phyloP scores from a whole-genome alignment of 768 basidiomycete genomes.

The Boletus reticuloceps region DNA sequence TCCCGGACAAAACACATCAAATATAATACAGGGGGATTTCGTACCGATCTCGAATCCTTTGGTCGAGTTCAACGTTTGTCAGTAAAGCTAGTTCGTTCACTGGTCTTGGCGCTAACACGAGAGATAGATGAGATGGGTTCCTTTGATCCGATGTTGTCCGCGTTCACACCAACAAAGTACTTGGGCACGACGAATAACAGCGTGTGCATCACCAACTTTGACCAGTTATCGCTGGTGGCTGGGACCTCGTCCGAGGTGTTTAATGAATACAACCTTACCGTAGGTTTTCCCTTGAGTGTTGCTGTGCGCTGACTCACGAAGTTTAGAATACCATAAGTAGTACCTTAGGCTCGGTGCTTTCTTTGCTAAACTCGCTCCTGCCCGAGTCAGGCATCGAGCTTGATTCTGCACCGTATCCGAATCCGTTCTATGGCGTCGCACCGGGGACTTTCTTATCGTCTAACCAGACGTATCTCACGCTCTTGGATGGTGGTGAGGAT shows the following conservation, averaged over 20 bases:
- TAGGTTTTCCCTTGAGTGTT: slow-evolving; percentile 6
- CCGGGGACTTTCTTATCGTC: slow-evolving; percentile 35
- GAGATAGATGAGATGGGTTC: slow-evolving; percentile 38
- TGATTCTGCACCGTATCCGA: slow-evolving; percentile 34
- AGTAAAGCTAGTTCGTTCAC: neutral
- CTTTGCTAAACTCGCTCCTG: slow-evolving; percentile 18
- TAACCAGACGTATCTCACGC: slow-evolving; percentile 29
- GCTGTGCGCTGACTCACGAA: neutral
- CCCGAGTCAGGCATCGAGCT: slow-evolving; percentile 27
- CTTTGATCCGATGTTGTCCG: slow-evolving; percentile 41
- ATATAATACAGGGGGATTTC: slow-evolving; percentile 14
- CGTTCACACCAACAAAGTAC: slow-evolving; percentile 45
- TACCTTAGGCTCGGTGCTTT: slow-evolving; percentile 4
- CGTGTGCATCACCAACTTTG: slow-evolving; percentile 33
- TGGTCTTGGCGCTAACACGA: neutral
- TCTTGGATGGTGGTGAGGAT: slow-evolving; percentile 42
- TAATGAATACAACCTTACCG: slow-evolving; percentile 29
- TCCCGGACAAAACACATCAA: slow-evolving; percentile 23
- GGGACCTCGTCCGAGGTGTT: slow-evolving; percentile 41
- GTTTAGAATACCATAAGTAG: slow-evolving; percentile 10
- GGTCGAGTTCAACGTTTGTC: slow-evolving; percentile 37
- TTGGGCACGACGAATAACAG: slow-evolving; percentile 38
- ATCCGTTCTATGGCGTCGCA: slow-evolving; percentile 37
- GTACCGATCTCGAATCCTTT: slow-evolving; percentile 33
- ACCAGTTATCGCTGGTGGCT: slow-evolving; percentile 35